phyloP scores from a whole-genome alignment of 306 rosid genomes.

The Malus sylvestris region DNA sequence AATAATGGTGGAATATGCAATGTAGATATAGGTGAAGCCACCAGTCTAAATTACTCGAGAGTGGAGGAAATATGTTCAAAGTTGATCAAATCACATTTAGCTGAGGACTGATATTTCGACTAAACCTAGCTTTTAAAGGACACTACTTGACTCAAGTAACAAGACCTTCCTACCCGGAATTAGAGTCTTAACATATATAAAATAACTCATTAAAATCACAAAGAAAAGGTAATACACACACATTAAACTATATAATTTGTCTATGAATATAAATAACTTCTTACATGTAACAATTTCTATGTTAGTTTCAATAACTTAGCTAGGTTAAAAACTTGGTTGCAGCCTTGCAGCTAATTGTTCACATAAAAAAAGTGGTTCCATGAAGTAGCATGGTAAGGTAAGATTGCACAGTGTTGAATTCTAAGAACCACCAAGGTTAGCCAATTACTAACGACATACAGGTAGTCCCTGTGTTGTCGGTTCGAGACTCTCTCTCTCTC shows the following conservation, averaged over 20 bases:
- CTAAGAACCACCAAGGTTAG: background rate
- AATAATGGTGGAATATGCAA: background rate
- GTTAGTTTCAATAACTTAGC: too few relatives aligned
- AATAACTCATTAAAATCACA: too few relatives aligned
- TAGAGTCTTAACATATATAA: too few relatives aligned
- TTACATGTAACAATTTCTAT: too few relatives aligned
- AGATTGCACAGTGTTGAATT: conserved; percentile 13
- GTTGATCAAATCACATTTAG: background rate
- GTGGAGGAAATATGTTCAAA: background rate
- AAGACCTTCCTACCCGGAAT: too few relatives aligned
- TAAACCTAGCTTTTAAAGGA: too few relatives aligned
- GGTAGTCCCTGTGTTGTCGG: background rate
- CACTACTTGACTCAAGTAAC: too few relatives aligned
- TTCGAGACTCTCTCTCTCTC: background rate
- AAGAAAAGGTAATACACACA: too few relatives aligned
- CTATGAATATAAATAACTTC: too few relatives aligned
- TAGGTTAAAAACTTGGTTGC: background rate
- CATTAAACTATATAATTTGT: too few relatives aligned
- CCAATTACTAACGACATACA: background rate
- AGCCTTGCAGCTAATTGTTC: background rate
- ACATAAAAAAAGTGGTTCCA: background rate
- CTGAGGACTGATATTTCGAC: too few relatives aligned
- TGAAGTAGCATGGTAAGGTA: background rate
- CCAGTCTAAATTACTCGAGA: background rate
- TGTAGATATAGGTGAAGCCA: background rate